Evolutionary conservation across 345 rosid genomes (phyloP).

Genomic region (Eucalyptus melliodora): DNA sequence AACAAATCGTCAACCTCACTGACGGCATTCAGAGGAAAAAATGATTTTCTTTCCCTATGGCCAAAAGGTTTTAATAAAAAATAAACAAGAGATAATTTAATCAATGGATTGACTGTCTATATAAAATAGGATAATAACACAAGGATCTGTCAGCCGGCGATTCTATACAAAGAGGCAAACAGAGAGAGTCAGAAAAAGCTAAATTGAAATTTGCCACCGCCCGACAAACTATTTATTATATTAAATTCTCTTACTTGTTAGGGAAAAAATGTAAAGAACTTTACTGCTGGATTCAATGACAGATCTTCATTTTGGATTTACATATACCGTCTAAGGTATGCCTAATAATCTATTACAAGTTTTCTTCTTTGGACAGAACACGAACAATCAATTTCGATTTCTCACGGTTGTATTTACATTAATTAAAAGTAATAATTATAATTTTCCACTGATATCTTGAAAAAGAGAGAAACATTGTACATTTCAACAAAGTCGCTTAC

Average conservation of each 20-base stretch:
- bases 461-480: neutral
- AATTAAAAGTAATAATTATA: neutral
- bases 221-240: neutral
- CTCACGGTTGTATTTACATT: too few relatives aligned
- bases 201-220: neutral
- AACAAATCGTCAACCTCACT: neutral
- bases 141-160: neutral
- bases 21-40: neutral
- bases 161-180: neutral
- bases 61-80: neutral
- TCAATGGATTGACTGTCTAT: neutral
- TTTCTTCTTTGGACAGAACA: neutral
- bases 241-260: neutral
- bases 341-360: neutral
- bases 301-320: neutral
- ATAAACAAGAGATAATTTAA: neutral
- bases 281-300: neutral
- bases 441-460: neutral
- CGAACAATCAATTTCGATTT: neutral
- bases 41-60: neutral
- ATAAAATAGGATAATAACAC: neutral
- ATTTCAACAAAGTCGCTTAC: neutral
- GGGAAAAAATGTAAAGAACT: neutral
- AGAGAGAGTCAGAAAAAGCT: neutral
- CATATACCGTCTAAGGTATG: neutral